Conservation (phyloP, 768 basidiomycete species). For the Sistotremastrum suecicum region DNA sequence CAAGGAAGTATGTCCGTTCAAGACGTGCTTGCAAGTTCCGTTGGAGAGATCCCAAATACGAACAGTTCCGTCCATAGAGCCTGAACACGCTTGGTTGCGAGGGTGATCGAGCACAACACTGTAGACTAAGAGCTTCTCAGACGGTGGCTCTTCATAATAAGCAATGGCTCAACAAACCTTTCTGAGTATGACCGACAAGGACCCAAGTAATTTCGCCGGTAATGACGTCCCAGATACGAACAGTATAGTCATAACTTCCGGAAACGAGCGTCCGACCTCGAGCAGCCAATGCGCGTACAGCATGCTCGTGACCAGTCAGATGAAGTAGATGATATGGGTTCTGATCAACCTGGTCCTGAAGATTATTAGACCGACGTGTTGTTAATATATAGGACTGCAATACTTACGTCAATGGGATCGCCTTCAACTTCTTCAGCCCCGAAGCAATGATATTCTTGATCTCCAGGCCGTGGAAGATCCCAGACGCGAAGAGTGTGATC, state of each 20-base stretch:
- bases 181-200: slow-evolving; percentile 79
- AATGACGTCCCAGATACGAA: slow-evolving; percentile 90
- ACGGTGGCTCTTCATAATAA: background rate
- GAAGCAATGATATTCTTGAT: slow-evolving; percentile 60
- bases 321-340: slow-evolving; percentile 86
- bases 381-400: background rate
- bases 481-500: slow-evolving; percentile 56
- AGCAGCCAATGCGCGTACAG: slow-evolving; percentile 85
- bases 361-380: slow-evolving; percentile 3
- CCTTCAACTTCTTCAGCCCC: slow-evolving; percentile 45
- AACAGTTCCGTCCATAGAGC: slow-evolving; percentile 96
- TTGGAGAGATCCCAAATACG: slow-evolving; percentile 84
- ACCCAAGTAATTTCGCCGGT: slow-evolving; percentile 71
- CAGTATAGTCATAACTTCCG: slow-evolving; percentile 91
- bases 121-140: slow-evolving; percentile 47
- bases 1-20: slow-evolving; percentile 87
- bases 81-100: slow-evolving; percentile 86
- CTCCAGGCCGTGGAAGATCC: slow-evolving; percentile 52
- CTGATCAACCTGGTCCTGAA: slow-evolving; percentile 46
- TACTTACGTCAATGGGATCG: slow-evolving; percentile 36
- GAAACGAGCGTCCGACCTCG: slow-evolving; percentile 83
- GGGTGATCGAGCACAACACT: slow-evolving; percentile 81
- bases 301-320: slow-evolving; percentile 82
- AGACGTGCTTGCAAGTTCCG: slow-evolving; percentile 64
- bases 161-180: slow-evolving; percentile 39